phyloP scores from a whole-genome alignment of 192 early-diverging fungal species.

The Podila clonocystis region DNA sequence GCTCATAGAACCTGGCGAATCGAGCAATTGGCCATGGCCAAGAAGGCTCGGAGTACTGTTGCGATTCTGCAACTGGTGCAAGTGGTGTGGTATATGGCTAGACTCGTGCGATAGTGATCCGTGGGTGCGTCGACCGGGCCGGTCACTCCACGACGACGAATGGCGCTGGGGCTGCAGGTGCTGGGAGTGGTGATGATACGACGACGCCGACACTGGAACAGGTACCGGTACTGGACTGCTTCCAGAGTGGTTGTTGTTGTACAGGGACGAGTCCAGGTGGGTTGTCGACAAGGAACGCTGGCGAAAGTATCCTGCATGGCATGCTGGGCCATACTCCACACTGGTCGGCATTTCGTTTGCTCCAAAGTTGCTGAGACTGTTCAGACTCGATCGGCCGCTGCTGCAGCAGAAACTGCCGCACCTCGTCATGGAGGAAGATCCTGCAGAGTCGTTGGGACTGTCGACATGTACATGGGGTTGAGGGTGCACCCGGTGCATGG shows the following conservation, averaged over 20 bases:
- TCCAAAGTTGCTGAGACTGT: conserved; percentile 13
- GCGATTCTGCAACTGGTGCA: neutral
- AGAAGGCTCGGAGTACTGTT: neutral
- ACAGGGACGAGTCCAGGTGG: conserved; percentile 6
- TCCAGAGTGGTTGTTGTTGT: neutral
- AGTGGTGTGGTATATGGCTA: neutral
- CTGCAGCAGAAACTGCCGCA: conserved; percentile 17
- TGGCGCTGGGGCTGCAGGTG: neutral
- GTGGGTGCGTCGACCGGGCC: neutral
- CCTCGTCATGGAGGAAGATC: neutral
- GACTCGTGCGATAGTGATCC: neutral
- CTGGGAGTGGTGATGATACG: neutral
- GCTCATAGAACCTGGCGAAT: neutral
- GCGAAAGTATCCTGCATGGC: conserved; percentile 19
- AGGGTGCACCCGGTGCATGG: conserved; percentile 46
- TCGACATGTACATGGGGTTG: conserved; percentile 7
- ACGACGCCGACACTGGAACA: neutral
- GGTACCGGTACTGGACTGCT: neutral
- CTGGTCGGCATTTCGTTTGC: neutral
- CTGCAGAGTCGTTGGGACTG: neutral
- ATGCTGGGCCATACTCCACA: conserved; percentile 1
- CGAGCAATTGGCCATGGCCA: neutral
- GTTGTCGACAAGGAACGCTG: conserved; percentile 37
- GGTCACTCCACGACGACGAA: neutral
- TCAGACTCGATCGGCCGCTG: conserved; percentile 17